A percentile compares a stretch with the other conserved stretches of the same genome.
phyloP scores from a whole-genome alignment of 805 yeast species.

The Suhomyces sp. region DNA sequence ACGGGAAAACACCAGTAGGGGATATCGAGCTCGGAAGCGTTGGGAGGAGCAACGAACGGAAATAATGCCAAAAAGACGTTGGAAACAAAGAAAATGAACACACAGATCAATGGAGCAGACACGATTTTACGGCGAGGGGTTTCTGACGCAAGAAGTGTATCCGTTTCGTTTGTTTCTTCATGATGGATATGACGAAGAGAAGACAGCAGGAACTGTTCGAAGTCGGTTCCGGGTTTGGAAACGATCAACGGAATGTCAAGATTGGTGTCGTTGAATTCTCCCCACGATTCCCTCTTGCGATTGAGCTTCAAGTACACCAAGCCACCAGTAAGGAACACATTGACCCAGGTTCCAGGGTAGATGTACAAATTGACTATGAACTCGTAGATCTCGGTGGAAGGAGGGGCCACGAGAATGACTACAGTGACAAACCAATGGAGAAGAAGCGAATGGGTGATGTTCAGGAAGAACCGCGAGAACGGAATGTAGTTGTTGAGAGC shows the following conservation, averaged over 20 bases:
- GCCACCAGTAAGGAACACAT: slow-evolving; percentile 50
- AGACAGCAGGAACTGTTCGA: neutral
- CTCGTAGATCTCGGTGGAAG: slow-evolving; percentile 62
- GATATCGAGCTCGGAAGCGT: slow-evolving; percentile 26
- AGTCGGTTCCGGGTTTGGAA: neutral
- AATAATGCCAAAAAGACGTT: slow-evolving; percentile 51
- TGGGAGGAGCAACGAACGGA: slow-evolving; percentile 57
- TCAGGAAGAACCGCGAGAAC: slow-evolving; percentile 43
- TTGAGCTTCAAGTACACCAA: slow-evolving; percentile 49
- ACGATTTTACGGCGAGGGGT: slow-evolving; percentile 7
- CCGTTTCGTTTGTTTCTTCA: neutral
- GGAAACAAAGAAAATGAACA: slow-evolving; percentile 39
- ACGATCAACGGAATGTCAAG: slow-evolving; percentile 2
- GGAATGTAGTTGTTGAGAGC: slow-evolving; percentile 54
- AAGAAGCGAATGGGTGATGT: slow-evolving; percentile 42
- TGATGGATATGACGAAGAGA: neutral
- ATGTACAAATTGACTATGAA: slow-evolving; percentile 60
- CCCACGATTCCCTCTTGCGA: slow-evolving; percentile 10
- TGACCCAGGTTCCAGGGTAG: slow-evolving; percentile 63
- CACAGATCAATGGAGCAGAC: slow-evolving; percentile 30
- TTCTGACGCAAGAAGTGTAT: neutral
- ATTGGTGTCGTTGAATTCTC: slow-evolving; percentile 12
- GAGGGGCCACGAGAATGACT: slow-evolving; percentile 53
- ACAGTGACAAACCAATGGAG: slow-evolving; percentile 59
- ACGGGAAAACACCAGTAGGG: slow-evolving; percentile 61